These are phyloP conservation scores for Aureobasidium sp. DNA, from an alignment of 2,329 filamentous ascomycete species.

Conservation along the genomic window DNA sequence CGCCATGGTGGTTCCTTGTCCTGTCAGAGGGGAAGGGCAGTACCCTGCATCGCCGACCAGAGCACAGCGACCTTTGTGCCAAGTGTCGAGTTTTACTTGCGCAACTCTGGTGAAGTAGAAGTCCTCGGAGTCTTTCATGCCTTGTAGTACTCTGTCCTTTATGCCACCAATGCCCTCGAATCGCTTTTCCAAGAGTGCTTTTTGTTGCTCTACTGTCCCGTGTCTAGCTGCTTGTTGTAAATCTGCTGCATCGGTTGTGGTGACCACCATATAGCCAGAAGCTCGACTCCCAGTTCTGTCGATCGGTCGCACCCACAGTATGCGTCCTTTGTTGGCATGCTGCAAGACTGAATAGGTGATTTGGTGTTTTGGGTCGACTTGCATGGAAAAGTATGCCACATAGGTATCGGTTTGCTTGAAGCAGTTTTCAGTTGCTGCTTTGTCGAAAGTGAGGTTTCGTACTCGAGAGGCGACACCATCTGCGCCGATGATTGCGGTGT, in stretches of 20 bases:
- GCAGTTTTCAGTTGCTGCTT: conserved; percentile 13
- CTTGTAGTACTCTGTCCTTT: conserved; percentile 25
- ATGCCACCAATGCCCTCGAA: conserved; percentile 13
- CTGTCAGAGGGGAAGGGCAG: conserved; percentile 28
- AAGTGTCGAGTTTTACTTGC: conserved; percentile 31
- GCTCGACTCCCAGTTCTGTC: conserved; percentile 12
- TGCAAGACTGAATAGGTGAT: conserved; percentile 15
- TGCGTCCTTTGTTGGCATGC: conserved; percentile 17
- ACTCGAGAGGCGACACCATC: conserved; percentile 24
- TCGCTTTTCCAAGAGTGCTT: conserved; percentile 11
- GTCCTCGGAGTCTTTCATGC: conserved; percentile 33
- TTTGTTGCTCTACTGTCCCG: background rate
- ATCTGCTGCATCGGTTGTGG: conserved; percentile 7
- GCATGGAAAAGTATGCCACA: conserved; percentile 24
- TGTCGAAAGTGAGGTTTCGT: conserved; percentile 20
- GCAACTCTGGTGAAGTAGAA: conserved; percentile 40
- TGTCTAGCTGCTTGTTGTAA: background rate
- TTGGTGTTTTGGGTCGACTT: conserved; percentile 12
- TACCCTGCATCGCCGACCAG: conserved; percentile 34
- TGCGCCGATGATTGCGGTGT: conserved; percentile 23
- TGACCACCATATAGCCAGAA: conserved; percentile 16
- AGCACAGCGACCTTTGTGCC: conserved; percentile 28
- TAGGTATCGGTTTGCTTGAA: conserved; percentile 18
- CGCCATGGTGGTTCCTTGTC: conserved; percentile 27
- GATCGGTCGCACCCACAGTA: conserved; percentile 19